Conservation (phyloP, 129 eudicot genomes). For the Saussurea involucrata region DNA sequence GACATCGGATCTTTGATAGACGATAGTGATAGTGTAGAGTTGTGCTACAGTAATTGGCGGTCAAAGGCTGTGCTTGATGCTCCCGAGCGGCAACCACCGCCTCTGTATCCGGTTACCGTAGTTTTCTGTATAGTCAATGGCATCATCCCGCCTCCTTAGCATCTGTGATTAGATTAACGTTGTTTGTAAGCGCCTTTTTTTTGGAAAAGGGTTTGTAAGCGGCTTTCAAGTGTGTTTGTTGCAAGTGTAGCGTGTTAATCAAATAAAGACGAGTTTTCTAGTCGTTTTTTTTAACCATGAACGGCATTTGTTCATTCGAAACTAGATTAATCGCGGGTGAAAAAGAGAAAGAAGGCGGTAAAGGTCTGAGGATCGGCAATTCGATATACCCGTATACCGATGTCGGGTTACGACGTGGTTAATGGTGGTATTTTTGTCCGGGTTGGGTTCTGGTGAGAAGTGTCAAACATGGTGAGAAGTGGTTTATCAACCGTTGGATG, state of each 20-base stretch:
- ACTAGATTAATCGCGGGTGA: neutral
- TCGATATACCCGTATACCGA: neutral
- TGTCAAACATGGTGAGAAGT: no score
- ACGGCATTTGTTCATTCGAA: neutral
- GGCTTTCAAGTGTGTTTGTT: conserved; percentile 21
- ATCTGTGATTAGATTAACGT: neutral
- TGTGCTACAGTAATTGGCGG: conserved; percentile 6
- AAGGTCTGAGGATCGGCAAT: neutral
- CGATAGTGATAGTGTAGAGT: conserved; percentile 16
- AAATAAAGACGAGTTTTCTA: conserved; percentile 25
- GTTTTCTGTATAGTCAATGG: conserved; percentile 10
- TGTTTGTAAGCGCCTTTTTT: neutral
- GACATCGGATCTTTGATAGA: conserved; percentile 6
- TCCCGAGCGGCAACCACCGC: neutral
- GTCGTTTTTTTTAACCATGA: neutral
- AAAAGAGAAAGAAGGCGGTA: neutral
- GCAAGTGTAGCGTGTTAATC: conserved; percentile 15
- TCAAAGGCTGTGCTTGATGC: neutral
- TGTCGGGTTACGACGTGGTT: neutral
- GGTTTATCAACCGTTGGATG: no score
- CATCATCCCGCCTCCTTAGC: neutral
- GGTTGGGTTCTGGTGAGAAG: no score
- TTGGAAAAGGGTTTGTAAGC: neutral
- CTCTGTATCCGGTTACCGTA: neutral
- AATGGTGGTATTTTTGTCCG: no score